Percentiles rank a stretch among this genome's conserved stretches.
Conservation (phyloP, 2,329 filamentous ascomycete genomes). For the Cercospora brassicicola region DNA sequence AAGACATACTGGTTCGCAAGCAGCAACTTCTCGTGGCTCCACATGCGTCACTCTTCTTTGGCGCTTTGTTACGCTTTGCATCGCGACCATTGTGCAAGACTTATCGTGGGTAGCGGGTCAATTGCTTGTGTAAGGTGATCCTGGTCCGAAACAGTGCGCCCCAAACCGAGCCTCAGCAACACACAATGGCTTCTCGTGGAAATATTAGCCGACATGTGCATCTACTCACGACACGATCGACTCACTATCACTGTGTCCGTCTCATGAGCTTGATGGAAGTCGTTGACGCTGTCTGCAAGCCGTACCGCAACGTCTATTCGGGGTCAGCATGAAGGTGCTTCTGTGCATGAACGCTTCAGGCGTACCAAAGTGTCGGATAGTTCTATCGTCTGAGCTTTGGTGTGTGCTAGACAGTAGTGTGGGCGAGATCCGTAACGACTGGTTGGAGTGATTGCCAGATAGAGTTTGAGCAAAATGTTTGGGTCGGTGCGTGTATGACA, state of each 20-base stretch:
- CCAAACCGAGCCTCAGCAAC: background rate
- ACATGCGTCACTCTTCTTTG: background rate
- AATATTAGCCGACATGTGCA: background rate
- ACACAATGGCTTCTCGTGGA: background rate
- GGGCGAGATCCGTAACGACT: conserved; percentile 16
- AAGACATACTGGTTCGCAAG: background rate
- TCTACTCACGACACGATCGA: background rate
- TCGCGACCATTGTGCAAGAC: background rate
- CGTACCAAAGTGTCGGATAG: conserved; percentile 11
- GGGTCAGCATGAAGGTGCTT: conserved; percentile 8
- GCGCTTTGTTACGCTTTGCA: background rate
- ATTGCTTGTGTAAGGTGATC: background rate
- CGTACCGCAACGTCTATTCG: background rate
- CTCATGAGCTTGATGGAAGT: background rate
- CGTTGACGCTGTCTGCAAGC: background rate
- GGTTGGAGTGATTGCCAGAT: conserved; percentile 7
- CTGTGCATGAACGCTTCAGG: conserved; percentile 13
- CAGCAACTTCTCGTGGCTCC: background rate
- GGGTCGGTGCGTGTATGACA: conserved; percentile 10
- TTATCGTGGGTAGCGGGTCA: background rate
- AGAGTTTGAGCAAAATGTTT: background rate
- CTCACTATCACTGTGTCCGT: background rate
- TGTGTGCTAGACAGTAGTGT: conserved; percentile 10
- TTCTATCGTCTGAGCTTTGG: background rate
- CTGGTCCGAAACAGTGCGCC: background rate